Base-by-base conservation (phyloP, 805 yeast genomes). In the Cyberlindnera xylosilytica region DNA sequence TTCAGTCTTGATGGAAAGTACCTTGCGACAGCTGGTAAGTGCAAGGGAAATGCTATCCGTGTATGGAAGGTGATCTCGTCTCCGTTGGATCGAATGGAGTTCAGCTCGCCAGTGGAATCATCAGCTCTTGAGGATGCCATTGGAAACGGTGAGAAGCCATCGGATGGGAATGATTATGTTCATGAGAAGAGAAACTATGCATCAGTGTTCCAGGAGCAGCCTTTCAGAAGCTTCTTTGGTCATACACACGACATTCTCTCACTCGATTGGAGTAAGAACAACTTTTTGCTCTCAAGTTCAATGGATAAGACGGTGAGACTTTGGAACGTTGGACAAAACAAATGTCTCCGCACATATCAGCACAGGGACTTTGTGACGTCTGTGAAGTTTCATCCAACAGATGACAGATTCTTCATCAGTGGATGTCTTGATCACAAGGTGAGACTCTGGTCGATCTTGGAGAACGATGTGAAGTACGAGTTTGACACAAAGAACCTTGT, bases 191-290 rank as follows among this genome's bases (percentile, higher is more conserved):
- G 49, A 8, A 60, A 67, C 7, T 75, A 73, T 53, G 95, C 95
- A 0, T 91, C 96, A 0, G 87, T 90, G 2, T 89, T 90, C 60
- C 83, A 81, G 49, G 76, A 79, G 4, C 59, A 57, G 10, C 96
- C 97, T 0, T 58, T 71, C 13, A 70, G 76, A 23, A 72, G 72
- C 12, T 83, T 79, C 47, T 62, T 60, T 32, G 93, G 86, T 15
- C 97, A 91, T 61, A 62, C 74, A 1, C 76, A 75, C 35, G 84
- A 87, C 45, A 72, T 91, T 13, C 61, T 87, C n/a, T 78, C 85
- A 10, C 57, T 90, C 26, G 87, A 86, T 54, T 90, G 97, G 97
- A 83, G 95, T 39, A 83, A 82, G 53, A 89, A 88, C 63, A 83
- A 83, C 58, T 90, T 90, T 52, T 59, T 91, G 23, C 59, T 88